Base-by-base conservation (phyloP, 1,284 basidiomycete genomes). In the Xerocomus amazonicus region DNA sequence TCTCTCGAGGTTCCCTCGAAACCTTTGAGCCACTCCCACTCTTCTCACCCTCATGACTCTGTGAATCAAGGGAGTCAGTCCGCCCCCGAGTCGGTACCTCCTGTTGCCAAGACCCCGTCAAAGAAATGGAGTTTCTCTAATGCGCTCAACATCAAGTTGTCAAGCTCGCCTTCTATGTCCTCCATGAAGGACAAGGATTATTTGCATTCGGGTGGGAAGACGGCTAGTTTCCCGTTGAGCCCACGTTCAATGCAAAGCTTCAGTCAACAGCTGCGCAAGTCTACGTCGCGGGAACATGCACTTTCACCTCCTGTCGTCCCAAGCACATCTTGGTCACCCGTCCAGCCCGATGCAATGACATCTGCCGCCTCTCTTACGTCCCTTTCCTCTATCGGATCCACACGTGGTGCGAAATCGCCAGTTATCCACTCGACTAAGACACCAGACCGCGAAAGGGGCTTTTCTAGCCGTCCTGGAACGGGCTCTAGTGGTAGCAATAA, bases 61-160 rank as follows among this genome's bases (percentile, higher is more conserved):
- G 46, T 43, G 33, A 70, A 59, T 53, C 60, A 59, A 43, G 65
- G 55, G 41, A 69, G 51, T 60, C 71, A 55, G n/a, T 71, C 73
- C 43, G 69, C 72, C 32, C 68, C 76, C 10, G 73, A 77, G 46
- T 70, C 74, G 49, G 65, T 66, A 3, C 59, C 66, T 40, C 55
- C 53, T 28, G 70, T 74, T 41, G 69, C 76, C 46, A 87, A 86
- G 70, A 87, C 87, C 2, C 87, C 88, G 41, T 90, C 84, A 36
- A 96, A 95, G 76, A 97, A 97, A 71, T 97, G 94, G 94, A 96
- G 92, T 61, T 92, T 97, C 70, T 91, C 91, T 6, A 89, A 82
- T 51, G 90, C 90, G 6, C 74, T 97, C n/a, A 93, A 88, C 59
- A 79, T 92, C 59, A 90, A 84, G 65, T 70, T 91, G 43, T 78